These are phyloP conservation scores for Primulina eburnea DNA, from an alignment of 257 asterid genomes.

Conservation along the genomic window DNA sequence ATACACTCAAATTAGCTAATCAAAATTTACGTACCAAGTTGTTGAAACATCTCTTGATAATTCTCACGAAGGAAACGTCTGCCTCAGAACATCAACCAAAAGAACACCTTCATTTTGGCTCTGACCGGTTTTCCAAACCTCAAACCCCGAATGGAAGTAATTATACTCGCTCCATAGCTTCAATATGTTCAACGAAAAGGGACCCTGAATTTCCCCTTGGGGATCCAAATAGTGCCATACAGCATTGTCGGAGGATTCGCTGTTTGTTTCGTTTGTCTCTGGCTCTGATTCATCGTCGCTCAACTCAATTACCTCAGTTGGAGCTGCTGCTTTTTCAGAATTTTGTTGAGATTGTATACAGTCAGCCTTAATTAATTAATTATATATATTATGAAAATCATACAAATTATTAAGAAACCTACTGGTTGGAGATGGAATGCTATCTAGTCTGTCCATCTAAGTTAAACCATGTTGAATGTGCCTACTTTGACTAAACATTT, in stretches of 20 bases:
- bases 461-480: background rate
- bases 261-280: slow-evolving; percentile 1
- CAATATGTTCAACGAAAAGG: slow-evolving; percentile 45
- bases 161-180: slow-evolving; percentile 48
- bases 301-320: slow-evolving; percentile 45
- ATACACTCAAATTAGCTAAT: no score
- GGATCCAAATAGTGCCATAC: slow-evolving; percentile 75
- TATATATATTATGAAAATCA: no score
- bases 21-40: no score
- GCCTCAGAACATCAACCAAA: slow-evolving; percentile 43
- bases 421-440: background rate
- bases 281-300: slow-evolving; percentile 52
- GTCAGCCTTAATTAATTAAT: no score
- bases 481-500: background rate
- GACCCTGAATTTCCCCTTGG: slow-evolving; percentile 59
- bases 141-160: slow-evolving; percentile 51
- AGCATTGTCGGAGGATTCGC: slow-evolving; percentile 12
- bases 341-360: background rate
- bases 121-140: slow-evolving; percentile 56
- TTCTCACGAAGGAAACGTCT: slow-evolving; percentile 24
- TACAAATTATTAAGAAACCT: background rate
- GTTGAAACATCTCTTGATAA: background rate
- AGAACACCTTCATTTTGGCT: slow-evolving; percentile 34
- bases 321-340: slow-evolving; percentile 15
- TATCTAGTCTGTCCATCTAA: no score